phyloP scores from a whole-genome alignment of 2,329 filamentous ascomycete species.

The Aspergillus niger region DNA sequence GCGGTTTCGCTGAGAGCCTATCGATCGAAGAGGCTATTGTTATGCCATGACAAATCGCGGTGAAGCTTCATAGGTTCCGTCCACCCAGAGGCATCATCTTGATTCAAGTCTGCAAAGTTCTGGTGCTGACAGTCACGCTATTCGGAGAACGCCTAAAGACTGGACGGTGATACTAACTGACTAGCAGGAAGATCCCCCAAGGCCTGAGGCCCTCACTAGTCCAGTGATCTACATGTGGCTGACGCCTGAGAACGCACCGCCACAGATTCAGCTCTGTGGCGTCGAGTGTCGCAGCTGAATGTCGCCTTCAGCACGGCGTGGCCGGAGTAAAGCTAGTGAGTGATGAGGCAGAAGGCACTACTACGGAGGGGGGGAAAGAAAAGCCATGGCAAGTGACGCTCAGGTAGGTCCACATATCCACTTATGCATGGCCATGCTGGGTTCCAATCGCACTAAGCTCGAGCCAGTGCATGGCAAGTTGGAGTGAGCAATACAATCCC shows the following conservation, averaged over 20 bases:
- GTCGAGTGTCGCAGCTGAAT: neutral
- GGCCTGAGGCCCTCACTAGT: neutral
- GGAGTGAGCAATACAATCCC: neutral
- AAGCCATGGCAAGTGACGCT: neutral
- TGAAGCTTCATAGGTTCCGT: conserved; percentile 4
- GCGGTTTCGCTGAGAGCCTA: conserved; percentile 1
- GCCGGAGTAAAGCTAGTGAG: conserved; percentile 1
- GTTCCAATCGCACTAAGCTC: neutral
- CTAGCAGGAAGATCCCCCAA: too few relatives aligned
- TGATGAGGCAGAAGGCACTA: neutral
- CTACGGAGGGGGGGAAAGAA: neutral
- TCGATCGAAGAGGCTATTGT: conserved; percentile 16
- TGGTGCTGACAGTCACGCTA: neutral
- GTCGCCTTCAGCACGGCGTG: neutral
- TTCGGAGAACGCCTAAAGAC: too few relatives aligned
- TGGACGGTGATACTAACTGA: neutral
- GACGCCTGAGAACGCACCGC: neutral
- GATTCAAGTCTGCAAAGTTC: neutral
- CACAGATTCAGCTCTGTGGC: neutral
- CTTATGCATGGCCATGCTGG: neutral
- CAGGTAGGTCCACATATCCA: neutral
- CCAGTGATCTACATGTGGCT: neutral
- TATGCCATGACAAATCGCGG: conserved; percentile 20
- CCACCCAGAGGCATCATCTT: neutral
- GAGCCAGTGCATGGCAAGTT: neutral